Base-by-base conservation (phyloP, 371 early-diverging fungal genomes). In the Saksenaea oblongispora region DNA sequence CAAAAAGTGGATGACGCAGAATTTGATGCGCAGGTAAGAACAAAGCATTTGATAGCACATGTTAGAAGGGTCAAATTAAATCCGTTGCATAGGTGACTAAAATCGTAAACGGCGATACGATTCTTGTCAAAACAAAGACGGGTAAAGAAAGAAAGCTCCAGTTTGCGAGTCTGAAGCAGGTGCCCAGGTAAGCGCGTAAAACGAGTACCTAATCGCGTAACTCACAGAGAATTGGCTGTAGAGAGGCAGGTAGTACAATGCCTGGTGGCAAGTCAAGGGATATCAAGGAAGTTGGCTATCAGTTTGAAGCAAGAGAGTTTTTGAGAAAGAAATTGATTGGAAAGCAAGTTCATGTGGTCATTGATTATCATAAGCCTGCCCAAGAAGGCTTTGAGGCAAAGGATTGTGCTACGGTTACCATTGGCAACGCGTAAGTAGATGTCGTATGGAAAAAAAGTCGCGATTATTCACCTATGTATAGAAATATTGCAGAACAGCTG, bases 321-420 rank as follows among this genome's bases (percentile, higher is more conserved):
- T 80, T 98, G 62, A 87, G 98, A 54, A 91, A 92, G 72, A 82
- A 87, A 54, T 76, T 94, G 63, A 91, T 97, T 64, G 98, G 97
- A 35, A 91, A 93, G 69, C 76, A 76, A n/a, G 92, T 91, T 15
- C 91, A 87, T 42, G 90, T 95, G 34, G 81, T 76, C 3, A 82
- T 95, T 56, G 98, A 96, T 69, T 98, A 93, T 73, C 81, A 89
- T 69, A 94, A 95, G 69, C 92, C 93, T 10, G 91, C 96, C 8
- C 84, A 87, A 28, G 95, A 95, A 54, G 92, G 89, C 28, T 95
- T 88, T 71, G 95, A 94, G 66, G 90, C 88, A 47, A 89, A 90
- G 54, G 92, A 93, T 55, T 97, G 96, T 71, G 98, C 91, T 31
- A 95, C 96, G 11, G 75, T 98, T 37, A 87, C 73, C 41, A 59